Percentiles rank a stretch among this genome's conserved stretches.
These are phyloP conservation scores for Zea mays DNA, from an alignment of 176 grass and related monocot genomes.

Conservation along the genomic window Zm-B73-REFERENCE-NAM-5.0 NC_050098.1:227255001-227255500, in stretches of 20 bases:
- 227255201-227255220: slow-evolving; percentile 55
- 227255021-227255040: slow-evolving; percentile 80
- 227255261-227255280: slow-evolving; percentile 52
- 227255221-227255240: slow-evolving; percentile 75
- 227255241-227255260: slow-evolving; percentile 85
- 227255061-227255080: slow-evolving; percentile 62
- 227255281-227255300: slow-evolving; percentile 56
- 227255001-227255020: slow-evolving; percentile 62
- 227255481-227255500: slow-evolving; percentile 38
- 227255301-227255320: slow-evolving; percentile 62
- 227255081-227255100: slow-evolving; percentile 66
- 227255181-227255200: slow-evolving; percentile 58
- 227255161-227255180: slow-evolving; percentile 43
- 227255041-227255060: slow-evolving; percentile 73
- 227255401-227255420: slow-evolving; percentile 63
- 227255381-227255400: slow-evolving; percentile 63
- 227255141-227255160: slow-evolving; percentile 73
- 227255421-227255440: slow-evolving; percentile 50
- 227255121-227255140: slow-evolving; percentile 72
- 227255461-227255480: slow-evolving; percentile 69
- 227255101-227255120: slow-evolving; percentile 51
- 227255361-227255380: slow-evolving; percentile 48
- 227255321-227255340: slow-evolving; percentile 76
- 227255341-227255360: slow-evolving; percentile 63
- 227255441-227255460: slow-evolving; percentile 69